These are phyloP conservation scores for Tanacetum coccineum DNA, from an alignment of 129 eudicot species.

Conservation along the genomic window DNA sequence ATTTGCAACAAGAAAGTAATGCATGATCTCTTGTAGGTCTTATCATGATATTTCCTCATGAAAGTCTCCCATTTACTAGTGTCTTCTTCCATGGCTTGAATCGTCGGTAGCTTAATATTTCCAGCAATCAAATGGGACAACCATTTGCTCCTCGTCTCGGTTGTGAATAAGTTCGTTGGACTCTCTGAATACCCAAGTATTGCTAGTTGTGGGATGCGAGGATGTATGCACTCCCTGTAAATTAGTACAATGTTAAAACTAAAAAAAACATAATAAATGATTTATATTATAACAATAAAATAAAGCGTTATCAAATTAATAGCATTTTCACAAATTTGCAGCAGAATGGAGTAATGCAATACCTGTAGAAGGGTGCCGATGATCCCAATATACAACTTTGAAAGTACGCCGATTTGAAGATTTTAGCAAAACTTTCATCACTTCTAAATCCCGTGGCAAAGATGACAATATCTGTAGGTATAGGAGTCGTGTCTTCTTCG, in stretches of 20 bases:
- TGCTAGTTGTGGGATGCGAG: slow-evolving; percentile 54
- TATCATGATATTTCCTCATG: slow-evolving; percentile 23
- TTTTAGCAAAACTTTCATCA: slow-evolving; percentile 30
- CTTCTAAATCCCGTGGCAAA: slow-evolving; percentile 49
- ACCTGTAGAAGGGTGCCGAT: slow-evolving; percentile 57
- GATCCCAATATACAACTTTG: slow-evolving; percentile 36
- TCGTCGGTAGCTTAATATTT: slow-evolving; percentile 38
- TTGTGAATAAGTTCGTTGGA: slow-evolving; percentile 32
- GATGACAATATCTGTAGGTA: slow-evolving; percentile 41
- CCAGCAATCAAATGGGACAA: slow-evolving; percentile 44
- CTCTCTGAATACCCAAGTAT: slow-evolving; percentile 56
- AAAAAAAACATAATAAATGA: neutral
- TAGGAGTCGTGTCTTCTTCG: slow-evolving; percentile 9
- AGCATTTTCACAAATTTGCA: neutral
- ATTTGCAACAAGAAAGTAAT: slow-evolving; percentile 32
- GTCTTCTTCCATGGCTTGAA: slow-evolving; percentile 48
- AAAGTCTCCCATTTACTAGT: slow-evolving; percentile 35
- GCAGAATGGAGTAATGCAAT: neutral
- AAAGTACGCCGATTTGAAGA: slow-evolving; percentile 33
- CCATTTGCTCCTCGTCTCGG: slow-evolving; percentile 51
- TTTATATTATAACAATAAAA: too few species aligned
- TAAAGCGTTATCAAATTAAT: too few species aligned
- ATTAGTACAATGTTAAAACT: neutral
- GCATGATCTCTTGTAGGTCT: slow-evolving; percentile 38
- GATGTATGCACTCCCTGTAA: slow-evolving; percentile 54